Percentiles rank a stretch among this genome's conserved stretches.
Evolutionary conservation across 2,329 filamentous ascomycete genomes (phyloP).

Genomic region (Diplocarpon mali): DNA sequence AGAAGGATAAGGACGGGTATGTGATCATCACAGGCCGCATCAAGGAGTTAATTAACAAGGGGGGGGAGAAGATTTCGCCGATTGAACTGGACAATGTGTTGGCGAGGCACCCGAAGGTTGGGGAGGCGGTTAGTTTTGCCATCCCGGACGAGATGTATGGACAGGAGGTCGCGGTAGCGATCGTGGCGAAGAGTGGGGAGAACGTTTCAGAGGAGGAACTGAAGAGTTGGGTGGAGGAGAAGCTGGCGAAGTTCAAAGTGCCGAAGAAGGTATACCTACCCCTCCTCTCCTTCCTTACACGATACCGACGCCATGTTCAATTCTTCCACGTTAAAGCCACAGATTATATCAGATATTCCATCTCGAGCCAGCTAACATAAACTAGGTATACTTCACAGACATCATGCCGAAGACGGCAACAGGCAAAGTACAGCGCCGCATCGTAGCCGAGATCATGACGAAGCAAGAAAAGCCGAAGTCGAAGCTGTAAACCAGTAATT

Average conservation of each 20-base stretch:
- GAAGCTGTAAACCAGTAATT: conserved; percentile 36
- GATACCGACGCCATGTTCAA: too few relatives aligned
- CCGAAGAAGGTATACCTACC: conserved; percentile 57
- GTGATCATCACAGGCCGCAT: conserved; percentile 82
- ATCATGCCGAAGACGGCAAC: conserved; percentile 89
- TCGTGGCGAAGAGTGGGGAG: conserved; percentile 59
- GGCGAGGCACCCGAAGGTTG: conserved; percentile 58
- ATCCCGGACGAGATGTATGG: conserved; percentile 75
- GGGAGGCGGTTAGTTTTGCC: conserved; percentile 74
- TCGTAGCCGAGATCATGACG: conserved; percentile 78
- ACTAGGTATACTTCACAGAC: conserved; percentile 66
- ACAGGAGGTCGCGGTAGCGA: conserved; percentile 67
- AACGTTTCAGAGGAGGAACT: conserved; percentile 47
- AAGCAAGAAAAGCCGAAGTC: conserved; percentile 50
- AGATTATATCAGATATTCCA: neutral
- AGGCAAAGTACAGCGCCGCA: conserved; percentile 75
- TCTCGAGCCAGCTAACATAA: neutral
- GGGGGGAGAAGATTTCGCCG: conserved; percentile 80
- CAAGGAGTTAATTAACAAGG: conserved; percentile 88
- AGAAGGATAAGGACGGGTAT: conserved; percentile 69
- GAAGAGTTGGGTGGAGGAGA: conserved; percentile 56
- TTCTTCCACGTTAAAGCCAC: too few relatives aligned
- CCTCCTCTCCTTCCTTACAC: neutral
- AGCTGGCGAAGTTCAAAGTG: conserved; percentile 73
- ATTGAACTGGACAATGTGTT: conserved; percentile 81